Base-by-base conservation (phyloP, 2,329 filamentous ascomycete genomes). In the Hypocrella siamensis region DNA sequence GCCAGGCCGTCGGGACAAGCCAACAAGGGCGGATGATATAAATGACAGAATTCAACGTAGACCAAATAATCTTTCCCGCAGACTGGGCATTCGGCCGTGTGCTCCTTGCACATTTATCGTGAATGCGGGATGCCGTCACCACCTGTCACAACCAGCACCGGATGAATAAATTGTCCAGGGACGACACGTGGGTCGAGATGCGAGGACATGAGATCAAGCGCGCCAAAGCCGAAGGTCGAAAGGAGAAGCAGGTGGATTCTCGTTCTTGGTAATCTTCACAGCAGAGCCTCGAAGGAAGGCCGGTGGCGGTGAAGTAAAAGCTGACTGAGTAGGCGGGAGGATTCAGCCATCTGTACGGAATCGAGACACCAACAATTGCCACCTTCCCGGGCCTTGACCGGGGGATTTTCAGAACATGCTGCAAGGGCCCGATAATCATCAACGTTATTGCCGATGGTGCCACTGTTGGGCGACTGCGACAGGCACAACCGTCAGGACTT, bases 1-100 rank as follows among this genome's bases (percentile, higher is more conserved):
- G 38, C 38, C 38, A 53, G 56, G 32, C 63, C 65, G 33, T 39
- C 42, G n/a, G 61, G 64, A 42, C 68, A 73, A 33, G 38, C 39
- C 41, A 63, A 26, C 33, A 62, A 42, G 18, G 66, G 65, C 25
- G 64, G 65, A 41, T 61, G 64, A 39, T 61, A 67, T 30, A 57
- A 45, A 40, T 53, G 53, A 45, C 69, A 74, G 43, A 73, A 70
- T 42, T 61, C 57, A 53, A 73, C 62, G 56, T 64, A 72, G 46
- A 70, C 49, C 44, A 73, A 58, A 49, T 72, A 71, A 42, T 60
- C 55, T 53, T 68, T 71, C 57, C 67, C 60, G 59, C 68, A 73
- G 46, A 66, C 67, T 57, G 61, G 63, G 60, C 69, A 73, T 49
- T 60, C 53, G 46, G 63, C 61, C 43, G 54, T 61, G 54, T 70